Conservation (phyloP, 345 rosid species). For the Bruguiera sexangula region DNA sequence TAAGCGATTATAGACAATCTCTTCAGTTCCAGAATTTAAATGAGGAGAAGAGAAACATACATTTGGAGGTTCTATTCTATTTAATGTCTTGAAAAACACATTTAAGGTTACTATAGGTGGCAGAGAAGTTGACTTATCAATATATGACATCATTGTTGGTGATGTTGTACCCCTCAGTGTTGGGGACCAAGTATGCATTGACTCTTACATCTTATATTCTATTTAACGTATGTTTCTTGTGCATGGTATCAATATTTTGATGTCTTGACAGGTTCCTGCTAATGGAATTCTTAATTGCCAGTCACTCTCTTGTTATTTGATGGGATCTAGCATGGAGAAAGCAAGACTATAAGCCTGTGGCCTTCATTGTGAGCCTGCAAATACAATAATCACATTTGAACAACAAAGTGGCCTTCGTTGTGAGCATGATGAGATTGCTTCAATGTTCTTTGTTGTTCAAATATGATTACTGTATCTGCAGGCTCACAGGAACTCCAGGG, state of each 20-base stretch:
- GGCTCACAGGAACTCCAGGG: no score
- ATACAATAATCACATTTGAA: no score
- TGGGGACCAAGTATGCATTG: slow-evolving; percentile 75
- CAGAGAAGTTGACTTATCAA: slow-evolving; percentile 79
- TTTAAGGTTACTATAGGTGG: slow-evolving; percentile 82
- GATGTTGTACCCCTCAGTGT: slow-evolving; percentile 85
- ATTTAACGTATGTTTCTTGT: neutral
- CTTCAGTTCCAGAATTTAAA: slow-evolving; percentile 88
- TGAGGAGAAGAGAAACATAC: slow-evolving; percentile 90
- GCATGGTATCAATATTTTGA: neutral
- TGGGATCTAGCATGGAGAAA: slow-evolving; percentile 99
- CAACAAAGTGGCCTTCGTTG: no score
- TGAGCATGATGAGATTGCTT: no score
- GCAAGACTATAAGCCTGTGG: slow-evolving; percentile 65
- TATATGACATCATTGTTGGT: slow-evolving; percentile 89
- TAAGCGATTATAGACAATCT: slow-evolving; percentile 92
- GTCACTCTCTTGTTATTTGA: slow-evolving; percentile 91
- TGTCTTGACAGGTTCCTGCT: slow-evolving; percentile 74
- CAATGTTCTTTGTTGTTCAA: no score
- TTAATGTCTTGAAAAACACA: neutral
- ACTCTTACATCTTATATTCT: neutral
- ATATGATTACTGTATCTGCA: no score
- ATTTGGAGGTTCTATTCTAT: slow-evolving; percentile 61
- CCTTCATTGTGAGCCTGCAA: neutral
- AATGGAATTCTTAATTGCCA: slow-evolving; percentile 83